A percentile compares a stretch with the other conserved stretches of the same genome.
Evolutionary conservation across 345 rosid species (phyloP).

Genomic region (Bruguiera parviflora): DNA sequence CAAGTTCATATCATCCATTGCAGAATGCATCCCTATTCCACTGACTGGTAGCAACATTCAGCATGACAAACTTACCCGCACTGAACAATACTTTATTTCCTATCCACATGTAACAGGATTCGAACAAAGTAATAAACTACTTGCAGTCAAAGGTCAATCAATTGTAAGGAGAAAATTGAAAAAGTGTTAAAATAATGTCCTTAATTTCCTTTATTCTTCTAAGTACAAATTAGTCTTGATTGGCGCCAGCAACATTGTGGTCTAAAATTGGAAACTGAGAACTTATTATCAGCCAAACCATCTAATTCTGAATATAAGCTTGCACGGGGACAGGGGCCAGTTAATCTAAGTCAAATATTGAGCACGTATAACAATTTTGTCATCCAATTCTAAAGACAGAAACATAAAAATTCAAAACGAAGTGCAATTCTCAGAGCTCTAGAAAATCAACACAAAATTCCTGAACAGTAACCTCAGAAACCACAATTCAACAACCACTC

Average conservation of each 20-base stretch:
- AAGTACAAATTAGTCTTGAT: not conserved
- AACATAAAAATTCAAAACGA: not conserved
- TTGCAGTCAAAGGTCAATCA: conserved; percentile 7
- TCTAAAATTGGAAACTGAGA: too few species aligned
- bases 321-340: not conserved
- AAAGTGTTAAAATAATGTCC: not conserved
- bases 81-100: conserved; percentile 26
- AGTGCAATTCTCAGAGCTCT: not conserved
- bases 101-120: conserved; percentile 20
- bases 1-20: conserved; percentile 96
- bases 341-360: conserved; percentile 3
- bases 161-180: not conserved
- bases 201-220: not conserved
- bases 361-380: not conserved
- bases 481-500: conserved; percentile 12
- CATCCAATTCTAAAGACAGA: not conserved
- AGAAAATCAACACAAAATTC: not conserved
- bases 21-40: conserved; percentile 82
- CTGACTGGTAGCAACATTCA: conserved; percentile 82
- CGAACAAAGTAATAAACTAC: conserved; percentile 8
- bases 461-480: not conserved
- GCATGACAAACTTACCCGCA: conserved; percentile 65
- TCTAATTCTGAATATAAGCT: not conserved
- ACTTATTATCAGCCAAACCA: not conserved
- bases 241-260: not conserved